A percentile compares a stretch with the other conserved stretches of the same genome.
These are phyloP conservation scores for Aureobasidium leucospermi DNA, from an alignment of 2,329 filamentous ascomycete species.

Conservation along the genomic window DNA sequence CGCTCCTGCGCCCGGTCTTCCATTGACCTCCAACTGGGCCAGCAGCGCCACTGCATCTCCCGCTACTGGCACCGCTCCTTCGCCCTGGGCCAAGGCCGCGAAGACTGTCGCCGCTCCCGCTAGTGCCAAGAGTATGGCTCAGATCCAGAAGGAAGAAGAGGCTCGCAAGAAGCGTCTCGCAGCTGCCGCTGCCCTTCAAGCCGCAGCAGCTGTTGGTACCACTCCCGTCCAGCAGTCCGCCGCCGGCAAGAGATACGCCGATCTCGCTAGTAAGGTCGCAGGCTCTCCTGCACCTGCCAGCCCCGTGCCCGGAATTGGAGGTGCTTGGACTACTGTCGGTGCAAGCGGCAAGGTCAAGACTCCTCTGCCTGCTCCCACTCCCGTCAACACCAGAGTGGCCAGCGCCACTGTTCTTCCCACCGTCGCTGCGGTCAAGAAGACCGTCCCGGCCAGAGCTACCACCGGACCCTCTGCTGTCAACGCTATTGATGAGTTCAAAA, in stretches of 20 bases:
- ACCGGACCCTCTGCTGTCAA: conserved; percentile 47
- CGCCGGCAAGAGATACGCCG: conserved; percentile 82
- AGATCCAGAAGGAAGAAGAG: conserved; percentile 96
- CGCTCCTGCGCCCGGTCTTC: conserved; percentile 67
- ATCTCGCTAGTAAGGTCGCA: conserved; percentile 74
- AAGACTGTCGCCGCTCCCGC: conserved; percentile 39
- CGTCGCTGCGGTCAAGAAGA: conserved; percentile 23
- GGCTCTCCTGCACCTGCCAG: conserved; percentile 32
- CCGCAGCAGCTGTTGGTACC: conserved; percentile 34
- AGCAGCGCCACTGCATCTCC: conserved; percentile 67
- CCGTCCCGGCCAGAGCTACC: conserved; percentile 42
- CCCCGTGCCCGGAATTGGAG: conserved; percentile 36
- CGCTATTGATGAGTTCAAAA: conserved; percentile 86
- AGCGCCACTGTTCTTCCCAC: conserved; percentile 36
- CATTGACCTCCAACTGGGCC: conserved; percentile 84
- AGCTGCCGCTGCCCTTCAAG: conserved; percentile 40
- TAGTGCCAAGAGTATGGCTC: conserved; percentile 82
- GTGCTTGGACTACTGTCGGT: conserved; percentile 91
- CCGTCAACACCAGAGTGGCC: conserved; percentile 40
- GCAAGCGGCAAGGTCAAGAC: conserved; percentile 86
- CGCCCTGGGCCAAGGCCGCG: conserved; percentile 60
- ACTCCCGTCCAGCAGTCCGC: conserved; percentile 38
- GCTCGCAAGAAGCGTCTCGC: conserved; percentile 70
- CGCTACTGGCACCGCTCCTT: conserved; percentile 47
- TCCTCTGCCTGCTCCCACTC: conserved; percentile 50